A percentile compares a stretch with the other conserved stretches of the same genome.
These are phyloP conservation scores for Talaromyces rugulosus DNA, from an alignment of 2,329 filamentous ascomycete species.

Conservation along the genomic window DNA sequence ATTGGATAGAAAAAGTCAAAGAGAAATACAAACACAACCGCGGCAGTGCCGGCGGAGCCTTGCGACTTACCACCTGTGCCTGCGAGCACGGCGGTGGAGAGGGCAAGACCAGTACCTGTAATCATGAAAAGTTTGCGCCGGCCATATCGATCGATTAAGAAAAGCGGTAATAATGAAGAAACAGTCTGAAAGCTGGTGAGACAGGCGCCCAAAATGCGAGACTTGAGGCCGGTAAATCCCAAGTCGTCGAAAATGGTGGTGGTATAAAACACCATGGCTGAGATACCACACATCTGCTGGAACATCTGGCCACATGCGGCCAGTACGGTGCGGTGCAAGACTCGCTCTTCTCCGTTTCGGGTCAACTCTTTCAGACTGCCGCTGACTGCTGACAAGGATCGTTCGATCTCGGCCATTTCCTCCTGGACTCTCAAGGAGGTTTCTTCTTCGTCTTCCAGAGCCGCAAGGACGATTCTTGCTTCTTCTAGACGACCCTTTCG, in stretches of 20 bases:
- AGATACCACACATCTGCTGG: constrained; percentile 59
- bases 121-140: constrained; percentile 44
- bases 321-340: constrained; percentile 53
- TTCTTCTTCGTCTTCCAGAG: constrained; percentile 53
- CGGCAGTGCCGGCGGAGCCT: constrained; percentile 30
- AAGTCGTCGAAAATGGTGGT: constrained; percentile 20
- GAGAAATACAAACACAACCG: constrained; percentile 41
- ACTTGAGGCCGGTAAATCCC: constrained; percentile 4
- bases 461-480: constrained; percentile 51
- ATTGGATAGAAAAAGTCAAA: constrained; percentile 35
- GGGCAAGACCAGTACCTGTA: constrained; percentile 27
- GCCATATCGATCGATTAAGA: constrained; percentile 57
- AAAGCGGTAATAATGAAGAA: constrained; percentile 56
- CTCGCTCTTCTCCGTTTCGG: constrained; percentile 39
- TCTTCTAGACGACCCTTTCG: constrained; percentile 64
- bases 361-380: constrained; percentile 3
- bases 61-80: constrained; percentile 20
- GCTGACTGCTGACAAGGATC: constrained; percentile 16
- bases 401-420: constrained; percentile 40
- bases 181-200: constrained; percentile 59
- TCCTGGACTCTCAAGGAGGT: constrained; percentile 52
- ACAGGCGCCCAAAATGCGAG: constrained; percentile 52
- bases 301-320: constrained; percentile 58
- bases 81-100: constrained; percentile 22
- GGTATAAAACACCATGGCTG: constrained; percentile 51